Evolutionary conservation across 345 rosid species (phyloP), one percentile per base, ranked within the genome.

Genomic region (Lepidium aucheri): DNA sequence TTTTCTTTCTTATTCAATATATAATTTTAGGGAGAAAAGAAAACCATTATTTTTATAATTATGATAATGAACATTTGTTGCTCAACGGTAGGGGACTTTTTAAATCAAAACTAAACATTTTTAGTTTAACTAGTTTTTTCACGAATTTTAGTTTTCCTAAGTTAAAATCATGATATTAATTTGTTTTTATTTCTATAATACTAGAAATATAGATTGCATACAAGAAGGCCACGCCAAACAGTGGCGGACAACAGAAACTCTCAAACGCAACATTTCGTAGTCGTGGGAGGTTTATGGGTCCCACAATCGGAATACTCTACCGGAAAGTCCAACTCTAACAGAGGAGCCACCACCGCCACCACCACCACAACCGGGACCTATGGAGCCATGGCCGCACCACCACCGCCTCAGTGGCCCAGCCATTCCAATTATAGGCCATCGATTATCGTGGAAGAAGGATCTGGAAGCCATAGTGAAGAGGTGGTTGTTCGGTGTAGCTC

Each of bases 241-340:
- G 69, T 78, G 32, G 80, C 80, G 56, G 77, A 46, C 62, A 80
- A 46, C 68, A 58, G 43, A 80, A 81, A 73, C 71, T 58, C 85
- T 35, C 91, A 83, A 75, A 78, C 83, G 40, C 94, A 94, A 12
- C 98, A 87, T 53, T 85, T 90, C 64, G 84, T 90, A 60, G 94
- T 93, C 59, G 96, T 93, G 3, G 90, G 97, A 41, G 91, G 94
- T 32, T 79, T 93, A 74, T 93, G 98, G 98, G 82, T 90, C 45
- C 90, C 87, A 6, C 87, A 87, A 7, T 74, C 82, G 5, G 92
- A 82, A 54, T 88, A 88, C 42, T 90, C 90, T 60, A 78, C 89
- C 1, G 83, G 87, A 17, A 68, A 58, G 50, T 35, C 28, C 40
- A 62, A 58, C 12, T 35, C 28, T 34, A 47, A 58, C 9, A 86